Evolutionary conservation across 208 protist species (phyloP), one percentile per base, ranked within the genome.

Genomic region (Trypanosoma vivax): DNA sequence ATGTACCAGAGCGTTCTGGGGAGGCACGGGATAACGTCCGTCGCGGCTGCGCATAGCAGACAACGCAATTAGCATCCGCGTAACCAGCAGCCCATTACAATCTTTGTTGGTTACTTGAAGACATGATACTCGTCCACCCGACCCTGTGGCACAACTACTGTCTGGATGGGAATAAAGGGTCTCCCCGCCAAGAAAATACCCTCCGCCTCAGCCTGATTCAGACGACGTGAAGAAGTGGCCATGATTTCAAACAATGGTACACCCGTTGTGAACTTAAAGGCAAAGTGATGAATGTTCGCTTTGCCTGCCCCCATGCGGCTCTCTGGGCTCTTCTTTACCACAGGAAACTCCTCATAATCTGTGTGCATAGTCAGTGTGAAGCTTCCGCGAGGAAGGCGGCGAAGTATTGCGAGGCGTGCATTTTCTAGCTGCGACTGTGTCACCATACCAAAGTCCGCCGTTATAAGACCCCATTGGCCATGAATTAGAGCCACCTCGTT

Each of bases 211-310:
- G 87, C 80, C 65, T 87, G 82, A 41, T 81, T 84, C 49, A 94
- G 71, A 30, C 82, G 75, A 2, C 81, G 70, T 11, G 78, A 77
- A 4, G 71, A 66, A 29, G 86, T 54, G 47, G 62, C 48, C 53
- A 61, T 75, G 46, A 94, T 90, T 52, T 94, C 87, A 67, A 94
- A 92, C 5, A 94, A 60, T 16, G 83, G 87, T 11, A 94, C 60
- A 3, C 87, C 87, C 2, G 87, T 94, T 11, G 87, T 94, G 65
- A 94, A 88, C 66, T 91, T 90, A 70, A 86, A 94, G 5, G 83
- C 83, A 50, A 91, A 94, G 70, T 94, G 87, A 47, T 94, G 87
- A 48, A 94, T 94, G 55, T 90, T 91, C 39, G 74, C 76, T 65
- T 94, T 94, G 49, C 87, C 87, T 0, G 75, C 83, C 9, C 87